Evolutionary conservation across 2,329 filamentous ascomycete species (phyloP), one percentile per base, ranked within the genome.

Genomic region (Fusarium sp.): DNA sequence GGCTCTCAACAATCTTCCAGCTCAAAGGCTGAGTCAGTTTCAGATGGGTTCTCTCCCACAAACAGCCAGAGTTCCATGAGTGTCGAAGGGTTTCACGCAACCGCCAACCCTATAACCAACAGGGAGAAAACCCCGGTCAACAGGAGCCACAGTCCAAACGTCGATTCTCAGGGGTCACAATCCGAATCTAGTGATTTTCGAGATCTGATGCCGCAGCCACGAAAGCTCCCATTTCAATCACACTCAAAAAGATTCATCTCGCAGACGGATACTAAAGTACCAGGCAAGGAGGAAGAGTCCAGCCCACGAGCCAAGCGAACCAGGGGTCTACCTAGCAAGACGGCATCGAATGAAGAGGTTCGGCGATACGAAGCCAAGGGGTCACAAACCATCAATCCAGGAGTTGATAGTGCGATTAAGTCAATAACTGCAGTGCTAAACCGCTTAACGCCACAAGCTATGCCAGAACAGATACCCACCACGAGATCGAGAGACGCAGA

Each of bases 181-280:
- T 34, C 50, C 6, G 34, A 10, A 10, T 11, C 23, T 1, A 20
- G 57, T n/a, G 49, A 67, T 42, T 79, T 78, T 57, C 74, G 73
- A 18, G 61, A 74, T 38, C 53, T 73, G 2, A 76, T 79, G 75
- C 78, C 78, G 4, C 72, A 44, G 13, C 77, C 76, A 42, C 75
- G 78, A 16, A 68, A 71, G 10, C 72, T 79, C 10, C 78, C 78
- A 3, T 79, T 78, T 44, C 58, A 57, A 33, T 50, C 61, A 14
- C 16, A 33, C 2, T 7, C 54, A 16, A 70, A 63, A 20, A 36
- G 11, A 34, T 10, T 16, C 6, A 44, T 25, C 27, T 16, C 49
- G 27, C 16, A 18, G 18, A 33, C 31, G 44, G 46, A 38, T 6
- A n/a, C 34, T 34, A 18, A 16, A 20, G 25, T 14, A 29, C 18